phyloP scores from a whole-genome alignment of 164 flowering plant species.

The Magnolia changhungtana region DNA sequence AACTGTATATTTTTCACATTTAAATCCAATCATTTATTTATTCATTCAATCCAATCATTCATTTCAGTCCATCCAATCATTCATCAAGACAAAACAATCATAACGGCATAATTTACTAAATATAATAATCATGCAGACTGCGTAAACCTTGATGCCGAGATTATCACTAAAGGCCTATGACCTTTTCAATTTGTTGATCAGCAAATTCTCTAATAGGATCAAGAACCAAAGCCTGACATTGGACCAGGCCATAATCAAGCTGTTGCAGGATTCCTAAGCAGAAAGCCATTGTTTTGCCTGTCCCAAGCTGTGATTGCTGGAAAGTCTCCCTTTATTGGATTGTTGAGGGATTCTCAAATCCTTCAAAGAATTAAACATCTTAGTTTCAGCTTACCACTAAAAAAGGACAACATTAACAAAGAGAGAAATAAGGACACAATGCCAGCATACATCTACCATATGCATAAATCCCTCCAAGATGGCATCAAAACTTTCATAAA shows the following conservation, averaged over 20 bases:
- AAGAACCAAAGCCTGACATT: conserved; percentile 77
- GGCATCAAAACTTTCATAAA: conserved; percentile 60
- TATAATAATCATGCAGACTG: conserved; percentile 9
- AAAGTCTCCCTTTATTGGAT: conserved; percentile 83
- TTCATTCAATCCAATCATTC: no score
- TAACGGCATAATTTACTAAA: no score
- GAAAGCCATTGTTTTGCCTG: conserved; percentile 83
- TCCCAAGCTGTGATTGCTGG: conserved; percentile 87
- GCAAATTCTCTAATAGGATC: conserved; percentile 85
- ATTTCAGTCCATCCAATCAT: no score
- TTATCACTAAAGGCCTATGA: conserved; percentile 85
- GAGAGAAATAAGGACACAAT: neutral
- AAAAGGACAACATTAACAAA: neutral
- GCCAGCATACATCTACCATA: conserved; percentile 40
- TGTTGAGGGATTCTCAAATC: conserved; percentile 88
- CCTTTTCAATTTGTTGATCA: conserved; percentile 75
- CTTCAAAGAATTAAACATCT: conserved; percentile 24
- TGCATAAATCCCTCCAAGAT: conserved; percentile 84
- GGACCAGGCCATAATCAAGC: conserved; percentile 57
- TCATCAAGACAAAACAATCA: no score
- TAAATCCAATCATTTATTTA: no score
- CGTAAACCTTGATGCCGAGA: conserved; percentile 84
- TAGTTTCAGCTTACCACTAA: neutral
- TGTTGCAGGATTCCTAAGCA: conserved; percentile 83
- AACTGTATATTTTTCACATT: no score